These are phyloP conservation scores for Vitis hybrid DNA, from an alignment of 177 flowering plant species.

Conservation along the genomic window DNA sequence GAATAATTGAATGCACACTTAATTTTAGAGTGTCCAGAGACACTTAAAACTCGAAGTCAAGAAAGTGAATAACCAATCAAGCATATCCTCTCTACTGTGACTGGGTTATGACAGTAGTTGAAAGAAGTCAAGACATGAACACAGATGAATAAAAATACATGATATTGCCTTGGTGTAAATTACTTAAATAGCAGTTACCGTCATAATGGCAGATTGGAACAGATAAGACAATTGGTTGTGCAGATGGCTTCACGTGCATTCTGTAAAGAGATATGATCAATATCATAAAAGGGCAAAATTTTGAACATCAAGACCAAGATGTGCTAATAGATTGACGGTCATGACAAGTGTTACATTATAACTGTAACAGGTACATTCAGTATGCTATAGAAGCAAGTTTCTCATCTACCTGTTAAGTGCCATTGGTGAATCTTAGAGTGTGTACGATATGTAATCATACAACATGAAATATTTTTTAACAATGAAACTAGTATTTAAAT, in stretches of 20 bases:
- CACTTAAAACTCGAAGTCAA: no score
- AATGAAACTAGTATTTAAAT: not conserved
- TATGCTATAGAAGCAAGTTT: not conserved
- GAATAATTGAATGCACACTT: no score
- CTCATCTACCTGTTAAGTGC: not conserved
- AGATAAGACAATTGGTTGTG: conserved; percentile 73
- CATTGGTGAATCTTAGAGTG: not conserved
- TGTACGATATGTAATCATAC: not conserved
- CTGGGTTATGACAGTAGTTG: not conserved
- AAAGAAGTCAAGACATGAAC: not conserved
- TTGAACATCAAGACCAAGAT: not conserved
- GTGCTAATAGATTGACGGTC: not conserved
- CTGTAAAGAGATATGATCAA: conserved; percentile 37
- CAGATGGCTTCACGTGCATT: conserved; percentile 86
- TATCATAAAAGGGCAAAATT: not conserved
- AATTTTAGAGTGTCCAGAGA: no score
- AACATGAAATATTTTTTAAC: not conserved
- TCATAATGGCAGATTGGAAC: conserved; percentile 81
- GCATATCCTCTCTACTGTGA: not conserved
- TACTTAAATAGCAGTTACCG: conserved; percentile 46
- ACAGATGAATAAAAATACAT: not conserved
- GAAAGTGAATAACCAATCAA: not conserved
- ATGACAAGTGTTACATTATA: not conserved
- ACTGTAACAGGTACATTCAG: not conserved
- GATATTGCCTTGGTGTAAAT: not conserved